Conservation (phyloP, 2,329 filamentous ascomycete species). For the Calonectria hawksworthii region DNA sequence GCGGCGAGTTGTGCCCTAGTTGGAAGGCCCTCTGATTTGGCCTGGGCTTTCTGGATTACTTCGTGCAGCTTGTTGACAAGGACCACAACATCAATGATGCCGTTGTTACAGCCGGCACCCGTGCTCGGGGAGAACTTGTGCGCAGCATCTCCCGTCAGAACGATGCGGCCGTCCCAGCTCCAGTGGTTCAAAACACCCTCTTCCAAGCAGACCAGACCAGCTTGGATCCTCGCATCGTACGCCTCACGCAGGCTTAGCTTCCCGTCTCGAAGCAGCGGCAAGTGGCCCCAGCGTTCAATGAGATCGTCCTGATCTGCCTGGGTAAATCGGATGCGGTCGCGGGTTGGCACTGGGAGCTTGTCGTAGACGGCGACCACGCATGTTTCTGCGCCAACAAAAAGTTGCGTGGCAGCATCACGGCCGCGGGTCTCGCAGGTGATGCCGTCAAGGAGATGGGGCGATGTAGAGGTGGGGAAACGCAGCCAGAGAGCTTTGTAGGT, state of each 20-base stretch:
- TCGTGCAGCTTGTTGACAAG: conserved; percentile 46
- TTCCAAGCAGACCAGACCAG: conserved; percentile 51
- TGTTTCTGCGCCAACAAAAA: conserved; percentile 35
- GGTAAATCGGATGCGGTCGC: conserved; percentile 30
- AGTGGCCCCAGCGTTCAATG: conserved; percentile 35
- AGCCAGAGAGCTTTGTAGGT: conserved; percentile 53
- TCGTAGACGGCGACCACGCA: conserved; percentile 37
- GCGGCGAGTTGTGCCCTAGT: background rate
- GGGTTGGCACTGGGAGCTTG: conserved; percentile 33
- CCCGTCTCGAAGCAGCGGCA: conserved; percentile 32
- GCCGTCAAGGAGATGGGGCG: conserved; percentile 36
- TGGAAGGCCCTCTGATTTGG: background rate
- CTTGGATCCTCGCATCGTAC: conserved; percentile 39
- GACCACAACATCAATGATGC: conserved; percentile 49
- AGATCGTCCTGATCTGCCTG: conserved; percentile 34
- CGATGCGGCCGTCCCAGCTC: conserved; percentile 52
- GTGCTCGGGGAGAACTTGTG: conserved; percentile 56
- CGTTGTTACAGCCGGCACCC: conserved; percentile 53
- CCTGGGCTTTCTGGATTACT: background rate
- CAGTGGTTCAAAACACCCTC: conserved; percentile 54
- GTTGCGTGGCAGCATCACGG: conserved; percentile 29
- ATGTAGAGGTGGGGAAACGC: conserved; percentile 43
- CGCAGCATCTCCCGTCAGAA: conserved; percentile 53
- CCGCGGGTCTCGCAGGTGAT: conserved; percentile 49
- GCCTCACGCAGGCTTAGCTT: conserved; percentile 49